Evolutionary conservation across 148 eudicot species (phyloP), one percentile per base, ranked within the genome.

Genomic region (Dysphania ambrosioides): DNA sequence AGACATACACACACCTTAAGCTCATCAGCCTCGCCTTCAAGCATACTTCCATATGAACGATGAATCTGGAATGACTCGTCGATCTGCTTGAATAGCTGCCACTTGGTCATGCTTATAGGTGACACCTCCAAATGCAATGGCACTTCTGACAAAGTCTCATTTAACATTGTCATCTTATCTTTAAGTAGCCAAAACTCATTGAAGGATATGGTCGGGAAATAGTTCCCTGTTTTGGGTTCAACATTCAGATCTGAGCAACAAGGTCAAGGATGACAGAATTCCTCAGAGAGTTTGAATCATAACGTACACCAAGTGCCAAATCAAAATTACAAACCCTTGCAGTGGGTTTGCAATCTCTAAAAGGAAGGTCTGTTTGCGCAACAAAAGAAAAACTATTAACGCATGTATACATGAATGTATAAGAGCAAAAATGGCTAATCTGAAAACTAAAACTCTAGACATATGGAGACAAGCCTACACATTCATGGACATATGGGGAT

Each of bases 101-200:
- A 95, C 84, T 92, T 95, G 62, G 97, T 95, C 99, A 92, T 90
- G 91, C 97, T 95, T 77, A 95, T 88, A 73, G 93, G 99, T 44
- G 82, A 92, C 82, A 95, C 93, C 79, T 95, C 99, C 55, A 95
- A 85, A 83, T 95, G 80, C 73, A 95, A 81, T 3, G 88, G 85
- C 79, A 92, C 82, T 83, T 92, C 99, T 15, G 79, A 84, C 62
- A 90, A 88, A 2, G 97, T 92, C 80, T 90, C 99, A 79, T 95
- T 95, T 68, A 95, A 18, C 27, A 83, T 69, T 85, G 90, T 90
- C 75, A 92, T 82, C 87, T 92, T 95, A 82, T 95, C 96, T 72
- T 82, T 85, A 65, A 95, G 99, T 69, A 95, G 79, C 99, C 99
- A 95, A 85, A 95, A 95, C 85, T 95, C 99, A 51, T 92, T 95